These are phyloP conservation scores for Marasmius tenuissimus DNA, from an alignment of 1,284 basidiomycete genomes.

Conservation along the genomic window DNA sequence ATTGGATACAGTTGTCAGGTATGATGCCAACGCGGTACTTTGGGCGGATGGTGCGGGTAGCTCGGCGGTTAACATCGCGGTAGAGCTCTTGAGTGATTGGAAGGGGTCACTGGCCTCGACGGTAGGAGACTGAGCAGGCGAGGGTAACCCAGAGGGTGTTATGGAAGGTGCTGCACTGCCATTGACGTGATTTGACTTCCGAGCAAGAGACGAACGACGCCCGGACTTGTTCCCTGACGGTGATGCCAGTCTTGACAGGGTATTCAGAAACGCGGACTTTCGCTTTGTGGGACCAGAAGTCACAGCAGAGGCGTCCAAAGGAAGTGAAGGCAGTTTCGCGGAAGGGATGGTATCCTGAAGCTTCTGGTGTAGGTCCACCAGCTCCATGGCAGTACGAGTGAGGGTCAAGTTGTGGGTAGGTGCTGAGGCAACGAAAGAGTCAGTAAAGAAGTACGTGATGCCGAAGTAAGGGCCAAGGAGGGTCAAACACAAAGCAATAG, in stretches of 20 bases:
- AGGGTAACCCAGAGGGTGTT: constrained; percentile 33
- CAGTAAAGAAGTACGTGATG: not conserved
- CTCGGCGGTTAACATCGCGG: constrained; percentile 15
- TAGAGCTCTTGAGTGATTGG: constrained; percentile 36
- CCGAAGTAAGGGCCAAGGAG: constrained; percentile 23
- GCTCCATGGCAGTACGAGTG: constrained; percentile 72
- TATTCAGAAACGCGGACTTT: constrained; percentile 79
- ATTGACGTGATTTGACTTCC: not conserved
- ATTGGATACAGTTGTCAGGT: constrained; percentile 78
- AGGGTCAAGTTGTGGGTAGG: constrained; percentile 88
- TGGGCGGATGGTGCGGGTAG: constrained; percentile 40
- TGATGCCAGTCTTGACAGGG: constrained; percentile 75
- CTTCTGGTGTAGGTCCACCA: constrained; percentile 76
- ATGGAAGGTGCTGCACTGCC: constrained; percentile 1
- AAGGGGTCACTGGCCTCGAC: constrained; percentile 65
- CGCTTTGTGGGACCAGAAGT: constrained; percentile 61
- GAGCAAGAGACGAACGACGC: constrained; percentile 1
- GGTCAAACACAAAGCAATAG: not conserved
- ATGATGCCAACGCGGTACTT: constrained; percentile 73
- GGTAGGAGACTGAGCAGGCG: constrained; percentile 45
- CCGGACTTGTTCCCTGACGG: constrained; percentile 46
- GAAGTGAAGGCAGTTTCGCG: constrained; percentile 58
- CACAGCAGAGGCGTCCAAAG: constrained; percentile 53
- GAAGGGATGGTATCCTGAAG: constrained; percentile 57
- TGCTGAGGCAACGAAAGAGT: constrained; percentile 44